Evolutionary conservation across 768 basidiomycete species (phyloP).

Genomic region (Boletellus emodensis): DNA sequence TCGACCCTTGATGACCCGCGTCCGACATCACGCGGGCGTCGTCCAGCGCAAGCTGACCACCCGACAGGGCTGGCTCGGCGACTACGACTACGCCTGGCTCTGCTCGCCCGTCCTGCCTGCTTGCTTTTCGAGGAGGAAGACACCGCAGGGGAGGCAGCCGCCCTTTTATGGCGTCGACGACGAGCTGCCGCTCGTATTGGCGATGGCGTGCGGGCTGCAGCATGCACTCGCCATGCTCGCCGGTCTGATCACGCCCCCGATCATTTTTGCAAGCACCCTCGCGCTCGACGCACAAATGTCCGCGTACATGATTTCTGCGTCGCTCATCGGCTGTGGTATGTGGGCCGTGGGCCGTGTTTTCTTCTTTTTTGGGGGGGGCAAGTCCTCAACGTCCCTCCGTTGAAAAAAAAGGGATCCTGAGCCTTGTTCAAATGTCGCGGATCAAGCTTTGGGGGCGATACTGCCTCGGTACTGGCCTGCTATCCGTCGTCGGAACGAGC

Average conservation of each 20-base stretch:
- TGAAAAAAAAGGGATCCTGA: slow-evolving; percentile 55
- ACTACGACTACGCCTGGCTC: slow-evolving; percentile 75
- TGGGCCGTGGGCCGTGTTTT: slow-evolving; percentile 5
- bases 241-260: slow-evolving; percentile 79
- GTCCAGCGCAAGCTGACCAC: slow-evolving; percentile 41
- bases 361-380: no score
- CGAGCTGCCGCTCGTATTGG: slow-evolving; percentile 68
- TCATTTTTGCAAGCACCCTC: slow-evolving; percentile 67
- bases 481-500: slow-evolving; percentile 79
- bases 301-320: slow-evolving; percentile 78
- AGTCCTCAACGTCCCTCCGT: no score
- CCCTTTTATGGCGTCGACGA: slow-evolving; percentile 76
- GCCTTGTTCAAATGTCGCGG: slow-evolving; percentile 76
- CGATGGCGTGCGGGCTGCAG: slow-evolving; percentile 68
- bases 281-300: slow-evolving; percentile 55
- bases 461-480: slow-evolving; percentile 73
- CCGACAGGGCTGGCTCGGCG: slow-evolving; percentile 74
- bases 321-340: slow-evolving; percentile 73
- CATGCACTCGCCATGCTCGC: slow-evolving; percentile 82
- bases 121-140: slow-evolving; percentile 31
- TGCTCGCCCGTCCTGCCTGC: slow-evolving; percentile 69
- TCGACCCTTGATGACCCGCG: not conserved
- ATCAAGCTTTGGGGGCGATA: slow-evolving; percentile 57
- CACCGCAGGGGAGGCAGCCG: slow-evolving; percentile 36
- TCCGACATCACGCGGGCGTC: slow-evolving; percentile 5